These are phyloP conservation scores for Entrophospora sp. DNA, from an alignment of 192 early-diverging fungal species.

Conservation along the genomic window DNA sequence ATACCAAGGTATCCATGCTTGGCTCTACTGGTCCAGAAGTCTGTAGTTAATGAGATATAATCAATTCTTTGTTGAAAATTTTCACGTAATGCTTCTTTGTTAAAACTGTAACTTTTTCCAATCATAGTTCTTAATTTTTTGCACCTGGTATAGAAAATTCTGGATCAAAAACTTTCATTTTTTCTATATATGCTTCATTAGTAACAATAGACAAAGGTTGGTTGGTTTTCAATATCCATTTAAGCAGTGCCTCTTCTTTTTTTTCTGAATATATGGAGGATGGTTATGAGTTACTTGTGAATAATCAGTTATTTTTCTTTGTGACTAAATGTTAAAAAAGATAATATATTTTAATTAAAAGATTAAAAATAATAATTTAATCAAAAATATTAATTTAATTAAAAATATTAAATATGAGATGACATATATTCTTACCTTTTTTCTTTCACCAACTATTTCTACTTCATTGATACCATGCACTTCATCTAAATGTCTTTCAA, in stretches of 20 bases:
- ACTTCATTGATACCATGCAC: too few species aligned
- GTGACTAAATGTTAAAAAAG: too few species aligned
- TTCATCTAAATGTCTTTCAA: too few species aligned
- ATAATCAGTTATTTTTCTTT: too few species aligned
- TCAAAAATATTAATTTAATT: too few species aligned
- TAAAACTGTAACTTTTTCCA: neutral
- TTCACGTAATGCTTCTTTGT: neutral
- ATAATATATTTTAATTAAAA: too few species aligned
- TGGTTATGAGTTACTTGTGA: too few species aligned
- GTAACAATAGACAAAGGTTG: neutral
- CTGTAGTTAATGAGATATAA: neutral
- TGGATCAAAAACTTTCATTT: neutral
- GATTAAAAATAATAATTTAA: too few species aligned
- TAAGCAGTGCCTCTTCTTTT: neutral
- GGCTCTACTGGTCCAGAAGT: neutral
- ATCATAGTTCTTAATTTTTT: slow-evolving; percentile 5
- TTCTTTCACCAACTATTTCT: too few species aligned
- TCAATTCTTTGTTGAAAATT: neutral
- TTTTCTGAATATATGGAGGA: neutral
- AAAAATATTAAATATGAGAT: too few species aligned
- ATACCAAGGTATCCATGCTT: neutral
- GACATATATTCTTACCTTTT: too few species aligned
- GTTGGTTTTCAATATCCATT: neutral
- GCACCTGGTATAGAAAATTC: neutral
- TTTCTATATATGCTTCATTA: neutral